Evolutionary conservation across 1,284 basidiomycete species (phyloP).

Genomic region (Fistulinella cinereoalba): DNA sequence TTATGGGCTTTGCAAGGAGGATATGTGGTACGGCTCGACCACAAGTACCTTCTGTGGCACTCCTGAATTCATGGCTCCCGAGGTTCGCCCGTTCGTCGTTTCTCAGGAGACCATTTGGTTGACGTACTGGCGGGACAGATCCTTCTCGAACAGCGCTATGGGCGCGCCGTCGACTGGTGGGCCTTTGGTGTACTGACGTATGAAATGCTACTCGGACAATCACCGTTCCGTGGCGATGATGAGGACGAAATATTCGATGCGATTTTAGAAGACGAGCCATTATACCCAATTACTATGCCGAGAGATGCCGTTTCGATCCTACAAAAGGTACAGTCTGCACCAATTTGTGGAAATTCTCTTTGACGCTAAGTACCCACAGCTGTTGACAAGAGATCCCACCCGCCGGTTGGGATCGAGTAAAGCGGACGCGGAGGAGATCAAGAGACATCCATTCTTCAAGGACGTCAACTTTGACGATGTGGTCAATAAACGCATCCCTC

Average conservation of each 20-base stretch:
- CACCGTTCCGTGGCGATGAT: conserved; percentile 98
- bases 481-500: conserved; percentile 92
- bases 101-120: neutral
- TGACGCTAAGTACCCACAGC: conserved; percentile 44
- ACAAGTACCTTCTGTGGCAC: conserved; percentile 99
- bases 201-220: conserved; percentile 98
- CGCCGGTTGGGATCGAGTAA: conserved; percentile 94
- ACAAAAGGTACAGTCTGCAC: conserved; percentile 65
- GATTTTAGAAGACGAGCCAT: conserved; percentile 95
- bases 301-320: conserved; percentile 94
- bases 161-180: conserved; percentile 99
- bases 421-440: conserved; percentile 96
- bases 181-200: conserved; percentile 98
- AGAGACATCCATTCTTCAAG: conserved; percentile 97
- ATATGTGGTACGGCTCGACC: conserved; percentile 97
- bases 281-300: conserved; percentile 99
- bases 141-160: conserved; percentile 95
- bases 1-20: conserved; percentile 99
- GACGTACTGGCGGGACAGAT: conserved; percentile 56
- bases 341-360: neutral
- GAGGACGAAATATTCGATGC: conserved; percentile 99
- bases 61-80: conserved; percentile 99
- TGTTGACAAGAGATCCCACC: conserved; percentile 90
- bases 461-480: conserved; percentile 97
- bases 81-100: conserved; percentile 52